These are phyloP conservation scores for Harringtonia lauricola DNA, from an alignment of 2,329 filamentous ascomycete species.

Conservation along the genomic window DNA sequence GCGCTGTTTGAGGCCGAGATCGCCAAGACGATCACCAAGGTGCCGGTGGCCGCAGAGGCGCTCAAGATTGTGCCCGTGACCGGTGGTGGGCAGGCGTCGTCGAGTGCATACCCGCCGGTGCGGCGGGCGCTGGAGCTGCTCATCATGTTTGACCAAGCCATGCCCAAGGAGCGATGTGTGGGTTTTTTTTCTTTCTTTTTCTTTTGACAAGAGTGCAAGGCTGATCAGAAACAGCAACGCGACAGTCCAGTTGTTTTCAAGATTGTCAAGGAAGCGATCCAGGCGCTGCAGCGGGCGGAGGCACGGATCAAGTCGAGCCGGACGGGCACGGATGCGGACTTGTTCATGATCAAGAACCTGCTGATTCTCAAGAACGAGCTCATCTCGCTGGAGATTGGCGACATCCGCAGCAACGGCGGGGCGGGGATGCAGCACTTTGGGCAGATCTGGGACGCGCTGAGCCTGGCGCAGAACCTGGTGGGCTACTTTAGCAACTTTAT, in stretches of 20 bases:
- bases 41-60: conserved; percentile 31
- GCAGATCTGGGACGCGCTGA: conserved; percentile 54
- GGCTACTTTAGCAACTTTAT: conserved; percentile 49
- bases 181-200: conserved; percentile 17
- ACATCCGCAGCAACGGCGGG: conserved; percentile 34
- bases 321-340: conserved; percentile 58
- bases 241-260: conserved; percentile 47
- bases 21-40: conserved; percentile 40
- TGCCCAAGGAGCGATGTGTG: conserved; percentile 53
- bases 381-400: conserved; percentile 85
- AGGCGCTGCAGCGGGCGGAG: conserved; percentile 70
- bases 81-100: conserved; percentile 34
- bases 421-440: conserved; percentile 49
- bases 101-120: conserved; percentile 47
- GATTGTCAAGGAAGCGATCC: conserved; percentile 83
- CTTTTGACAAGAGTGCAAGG: neutral
- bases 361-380: conserved; percentile 94
- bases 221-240: conserved; percentile 25
- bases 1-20: conserved; percentile 43
- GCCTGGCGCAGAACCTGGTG: conserved; percentile 39
- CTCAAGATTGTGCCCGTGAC: conserved; percentile 39
- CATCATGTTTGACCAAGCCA: conserved; percentile 50
- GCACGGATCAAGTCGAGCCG: conserved; percentile 54
- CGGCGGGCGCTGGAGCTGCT: conserved; percentile 48
- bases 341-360: conserved; percentile 92